A percentile compares a stretch with the other conserved stretches of the same genome.
Evolutionary conservation across 2,329 filamentous ascomycete genomes (phyloP).

Genomic region (Graphium sp.): DNA sequence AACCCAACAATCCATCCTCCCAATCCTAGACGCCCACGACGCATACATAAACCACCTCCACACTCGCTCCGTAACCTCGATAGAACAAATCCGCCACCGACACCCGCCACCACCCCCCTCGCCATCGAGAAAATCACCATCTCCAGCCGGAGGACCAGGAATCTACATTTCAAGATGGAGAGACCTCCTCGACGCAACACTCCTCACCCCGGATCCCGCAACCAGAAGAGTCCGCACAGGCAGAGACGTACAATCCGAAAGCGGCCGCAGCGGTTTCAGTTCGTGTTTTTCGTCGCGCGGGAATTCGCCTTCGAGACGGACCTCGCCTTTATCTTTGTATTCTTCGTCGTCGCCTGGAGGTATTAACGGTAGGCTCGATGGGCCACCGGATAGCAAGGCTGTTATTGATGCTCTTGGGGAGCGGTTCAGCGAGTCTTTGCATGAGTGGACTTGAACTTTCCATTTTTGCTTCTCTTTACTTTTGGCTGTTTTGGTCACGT

Average conservation of each 20-base stretch:
- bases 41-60: slow-evolving; percentile 37
- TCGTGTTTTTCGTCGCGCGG: too few species aligned
- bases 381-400: slow-evolving; percentile 1
- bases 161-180: slow-evolving; percentile 62
- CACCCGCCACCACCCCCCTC: slow-evolving; percentile 38
- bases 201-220: slow-evolving; percentile 38
- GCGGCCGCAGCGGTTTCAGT: too few species aligned
- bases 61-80: slow-evolving; percentile 5
- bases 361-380: slow-evolving; percentile 1
- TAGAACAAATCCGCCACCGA: slow-evolving; percentile 31
- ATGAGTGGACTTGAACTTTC: too few species aligned
- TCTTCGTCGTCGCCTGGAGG: slow-evolving; percentile 1
- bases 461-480: too few species aligned
- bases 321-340: neutral
- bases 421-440: slow-evolving; percentile 1
- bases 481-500: too few species aligned
- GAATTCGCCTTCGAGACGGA: slow-evolving; percentile 5
- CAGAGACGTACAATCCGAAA: slow-evolving; percentile 5
- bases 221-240: neutral
- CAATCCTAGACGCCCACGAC: slow-evolving; percentile 41
- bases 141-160: slow-evolving; percentile 39
- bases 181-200: slow-evolving; percentile 49
- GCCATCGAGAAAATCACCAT: slow-evolving; percentile 9
- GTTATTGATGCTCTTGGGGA: slow-evolving; percentile 3
- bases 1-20: slow-evolving; percentile 25